Base-by-base conservation (phyloP, 768 basidiomycete species). In the Russula brevipes region DNA sequence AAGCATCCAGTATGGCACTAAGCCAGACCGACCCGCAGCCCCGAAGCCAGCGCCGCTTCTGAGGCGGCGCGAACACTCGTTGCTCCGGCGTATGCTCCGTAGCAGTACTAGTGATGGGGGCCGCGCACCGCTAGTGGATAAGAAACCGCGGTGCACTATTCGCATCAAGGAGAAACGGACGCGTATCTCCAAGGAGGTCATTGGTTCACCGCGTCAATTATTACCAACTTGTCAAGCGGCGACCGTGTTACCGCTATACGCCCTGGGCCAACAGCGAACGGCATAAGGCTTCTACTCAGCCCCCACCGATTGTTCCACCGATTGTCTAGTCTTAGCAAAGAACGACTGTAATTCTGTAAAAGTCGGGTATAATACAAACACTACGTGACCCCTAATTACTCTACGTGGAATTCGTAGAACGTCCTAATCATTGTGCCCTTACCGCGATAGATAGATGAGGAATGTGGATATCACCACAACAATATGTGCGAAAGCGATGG, bases 61-160 rank as follows among this genome's bases (percentile, higher is more conserved):
- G 11, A 59, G 63, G 41, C 63, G 63, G 58, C 63, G 53, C 24
- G 58, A 64, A 47, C 58, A 58, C 41, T 64, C 63, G 24, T 36
- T 64, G 17, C 58, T 64, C 35, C 58, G 54, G 50, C 47, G 63
- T n/a, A 46, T 64, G 10, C 53, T 64, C 4, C 47, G 54, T 11
- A 30, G 47, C 16, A 33, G 24, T 24, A 24, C 24, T 24, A 24
- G 12, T 12, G 45, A 59, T 17, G 35, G 24, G 5, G 14, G 24
- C 39, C 47, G 42, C 19, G 19, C 12, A 16, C 30, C 35, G 12
- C 36, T 24, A 39, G 44, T 19, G n/a, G 57, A 53, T 31, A 54
- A 38, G 17, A 55, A 45, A 11, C 36, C 30, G 31, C 36, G 35
- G 36, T 35, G 24, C 16, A 33, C 24, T 24, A 24, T 30, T 11